These are phyloP conservation scores for Tephrocybe sp. DNA, from an alignment of 768 basidiomycete species.

Conservation along the genomic window DNA sequence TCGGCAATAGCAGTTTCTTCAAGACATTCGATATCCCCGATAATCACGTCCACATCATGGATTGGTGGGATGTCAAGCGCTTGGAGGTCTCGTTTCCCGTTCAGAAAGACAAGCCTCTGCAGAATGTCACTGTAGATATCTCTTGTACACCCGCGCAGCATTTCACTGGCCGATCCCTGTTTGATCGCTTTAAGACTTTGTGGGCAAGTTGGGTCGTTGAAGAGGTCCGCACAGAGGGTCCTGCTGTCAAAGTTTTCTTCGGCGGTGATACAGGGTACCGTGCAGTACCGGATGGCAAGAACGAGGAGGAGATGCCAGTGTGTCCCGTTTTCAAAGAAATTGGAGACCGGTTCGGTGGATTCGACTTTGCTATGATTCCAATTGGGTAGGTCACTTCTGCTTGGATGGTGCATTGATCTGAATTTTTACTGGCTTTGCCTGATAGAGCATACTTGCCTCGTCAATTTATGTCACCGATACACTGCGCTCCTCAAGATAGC, in stretches of 20 bases:
- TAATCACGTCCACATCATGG: constrained; percentile 46
- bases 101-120: background rate
- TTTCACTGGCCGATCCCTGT: constrained; percentile 45
- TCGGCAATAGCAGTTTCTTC: constrained; percentile 49
- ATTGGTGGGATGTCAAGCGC: constrained; percentile 61
- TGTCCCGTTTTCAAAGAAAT: constrained; percentile 78
- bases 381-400: constrained; percentile 42
- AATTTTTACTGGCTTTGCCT: background rate
- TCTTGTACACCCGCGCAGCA: constrained; percentile 69
- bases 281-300: constrained; percentile 41
- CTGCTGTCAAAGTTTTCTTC: constrained; percentile 47
- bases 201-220: constrained; percentile 70
- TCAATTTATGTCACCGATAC: constrained; percentile 55
- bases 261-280: constrained; percentile 71
- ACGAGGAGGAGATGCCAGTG: constrained; percentile 47
- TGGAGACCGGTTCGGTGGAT: constrained; percentile 56
- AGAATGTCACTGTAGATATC: constrained; percentile 35
- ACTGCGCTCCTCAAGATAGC: constrained; percentile 66
- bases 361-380: constrained; percentile 70
- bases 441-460: constrained; percentile 58
- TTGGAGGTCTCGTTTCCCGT: constrained; percentile 28
- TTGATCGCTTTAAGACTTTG: constrained; percentile 54
- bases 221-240: constrained; percentile 30
- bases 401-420: background rate
- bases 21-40: constrained; percentile 33